These are phyloP conservation scores for Colletotrichum euphorbiae DNA, from an alignment of 2,329 filamentous ascomycete species.

Conservation along the genomic window DNA sequence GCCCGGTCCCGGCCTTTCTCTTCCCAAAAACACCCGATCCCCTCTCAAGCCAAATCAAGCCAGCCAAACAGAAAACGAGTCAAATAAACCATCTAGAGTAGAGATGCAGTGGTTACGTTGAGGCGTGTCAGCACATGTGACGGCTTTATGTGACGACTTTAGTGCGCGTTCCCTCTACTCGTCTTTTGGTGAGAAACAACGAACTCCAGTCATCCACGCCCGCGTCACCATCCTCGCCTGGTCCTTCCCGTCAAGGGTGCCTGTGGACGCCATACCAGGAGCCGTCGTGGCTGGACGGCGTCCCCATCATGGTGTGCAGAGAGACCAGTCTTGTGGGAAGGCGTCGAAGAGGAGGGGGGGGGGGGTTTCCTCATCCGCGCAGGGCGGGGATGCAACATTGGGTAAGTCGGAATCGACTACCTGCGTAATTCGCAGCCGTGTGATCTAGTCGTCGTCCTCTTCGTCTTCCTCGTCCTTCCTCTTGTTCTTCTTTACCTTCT, in stretches of 20 bases:
- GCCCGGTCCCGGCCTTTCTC: constrained; percentile 17
- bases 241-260: constrained; percentile 7
- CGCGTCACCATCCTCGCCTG: constrained; percentile 4
- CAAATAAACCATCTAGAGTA: constrained; percentile 34
- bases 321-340: not conserved
- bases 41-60: not conserved
- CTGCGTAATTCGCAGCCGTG: not conserved
- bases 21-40: not conserved
- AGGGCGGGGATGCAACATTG: not conserved
- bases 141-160: constrained; percentile 25
- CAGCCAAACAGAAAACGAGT: constrained; percentile 14
- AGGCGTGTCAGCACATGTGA: constrained; percentile 6
- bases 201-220: constrained; percentile 9
- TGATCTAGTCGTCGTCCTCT: constrained; percentile 47
- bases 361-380: no score
- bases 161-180: constrained; percentile 33
- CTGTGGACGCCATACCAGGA: not conserved
- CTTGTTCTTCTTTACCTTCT: constrained; percentile 37
- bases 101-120: constrained; percentile 27
- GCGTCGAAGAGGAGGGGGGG: not conserved
- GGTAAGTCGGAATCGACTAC: not conserved
- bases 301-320: not conserved
- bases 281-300: not conserved
- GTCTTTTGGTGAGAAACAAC: constrained; percentile 2
- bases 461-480: constrained; percentile 43